These are phyloP conservation scores for Tuber indicum DNA, from an alignment of 495 filamentous ascomycete species.

Conservation along the genomic window DNA sequence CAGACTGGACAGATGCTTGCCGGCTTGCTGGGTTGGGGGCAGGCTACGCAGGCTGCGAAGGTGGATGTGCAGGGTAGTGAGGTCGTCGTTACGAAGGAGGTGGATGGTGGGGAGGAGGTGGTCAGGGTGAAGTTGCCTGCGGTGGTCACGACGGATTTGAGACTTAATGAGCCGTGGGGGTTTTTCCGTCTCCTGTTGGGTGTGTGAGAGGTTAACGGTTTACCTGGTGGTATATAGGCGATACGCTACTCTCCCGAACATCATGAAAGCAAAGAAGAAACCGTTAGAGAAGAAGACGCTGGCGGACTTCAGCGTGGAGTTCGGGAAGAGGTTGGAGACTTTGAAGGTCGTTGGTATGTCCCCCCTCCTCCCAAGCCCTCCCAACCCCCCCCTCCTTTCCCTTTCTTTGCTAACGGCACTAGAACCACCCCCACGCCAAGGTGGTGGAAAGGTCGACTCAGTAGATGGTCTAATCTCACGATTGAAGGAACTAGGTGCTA, in stretches of 20 bases:
- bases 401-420: constrained; percentile 43
- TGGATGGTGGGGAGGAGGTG: constrained; percentile 93
- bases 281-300: constrained; percentile 83
- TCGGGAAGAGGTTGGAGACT: constrained; percentile 71
- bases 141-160: constrained; percentile 89
- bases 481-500: constrained; percentile 88
- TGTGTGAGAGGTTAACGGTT: background rate
- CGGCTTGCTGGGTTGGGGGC: constrained; percentile 81
- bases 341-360: constrained; percentile 72
- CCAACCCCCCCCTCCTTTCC: background rate
- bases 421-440: constrained; percentile 81
- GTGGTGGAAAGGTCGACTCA: constrained; percentile 93
- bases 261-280: constrained; percentile 99
- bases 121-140: constrained; percentile 74
- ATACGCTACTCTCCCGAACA: constrained; percentile 92
- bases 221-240: constrained; percentile 45
- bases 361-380: background rate
- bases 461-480: constrained; percentile 86
- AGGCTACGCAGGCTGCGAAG: constrained; percentile 86
- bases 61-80: constrained; percentile 59
- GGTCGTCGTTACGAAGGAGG: constrained; percentile 76
- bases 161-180: constrained; percentile 73
- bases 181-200: background rate
- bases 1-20: constrained; percentile 99
- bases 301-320: constrained; percentile 70